Base-by-base conservation (phyloP, 495 filamentous ascomycete species). In the Astrocystis sublimbata region DNA sequence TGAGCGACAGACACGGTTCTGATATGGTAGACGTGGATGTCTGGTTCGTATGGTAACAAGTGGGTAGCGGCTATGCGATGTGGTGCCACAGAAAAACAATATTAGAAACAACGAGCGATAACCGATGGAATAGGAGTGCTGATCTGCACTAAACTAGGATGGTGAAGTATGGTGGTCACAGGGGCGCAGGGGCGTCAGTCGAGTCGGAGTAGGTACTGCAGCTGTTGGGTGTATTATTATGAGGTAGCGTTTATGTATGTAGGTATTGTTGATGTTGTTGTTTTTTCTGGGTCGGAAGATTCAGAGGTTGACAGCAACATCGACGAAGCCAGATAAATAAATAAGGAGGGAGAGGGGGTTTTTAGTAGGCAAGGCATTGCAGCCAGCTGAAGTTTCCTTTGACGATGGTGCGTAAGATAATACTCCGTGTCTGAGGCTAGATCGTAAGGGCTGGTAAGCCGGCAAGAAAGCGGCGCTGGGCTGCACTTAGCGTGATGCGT, bases 401-500 rank as follows among this genome's bases (percentile, higher is more conserved):
- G 54, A 45, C 28, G n/a, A 24, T n/a, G n/a, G n/a, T n/a, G n/a
- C n/a, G n/a, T n/a, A n/a, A n/a, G n/a, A n/a, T n/a, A n/a, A n/a
- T n/a, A n/a, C n/a, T n/a, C 10, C 0, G 28, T 28, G 26, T 41
- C n/a, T 46, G 31, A 47, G 60, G 51, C 19, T 43, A 46, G 43
- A 53, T 45, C 33, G 24, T 63, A 36, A 31, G 23, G 33, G 31
- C 43, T 40, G 43, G 45, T 24, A 46, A 55, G 46, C 50, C 33
- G 59, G 43, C 43, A 42, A n/a, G n/a, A 33, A 15, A 42, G 54
- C 31, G 54, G 26, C 40, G 28, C 35, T 45, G 24, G 4, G n/a
- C n/a, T n/a, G n/a, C n/a, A n/a, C n/a, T 40, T 57, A 57, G 54
- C 6, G 38, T 33, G 26, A 57, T 45, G 54, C 40, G 40, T 40